Evolutionary conservation across 2,329 filamentous ascomycete genomes (phyloP).

Genomic region (Curvularia verruculosa): DNA sequence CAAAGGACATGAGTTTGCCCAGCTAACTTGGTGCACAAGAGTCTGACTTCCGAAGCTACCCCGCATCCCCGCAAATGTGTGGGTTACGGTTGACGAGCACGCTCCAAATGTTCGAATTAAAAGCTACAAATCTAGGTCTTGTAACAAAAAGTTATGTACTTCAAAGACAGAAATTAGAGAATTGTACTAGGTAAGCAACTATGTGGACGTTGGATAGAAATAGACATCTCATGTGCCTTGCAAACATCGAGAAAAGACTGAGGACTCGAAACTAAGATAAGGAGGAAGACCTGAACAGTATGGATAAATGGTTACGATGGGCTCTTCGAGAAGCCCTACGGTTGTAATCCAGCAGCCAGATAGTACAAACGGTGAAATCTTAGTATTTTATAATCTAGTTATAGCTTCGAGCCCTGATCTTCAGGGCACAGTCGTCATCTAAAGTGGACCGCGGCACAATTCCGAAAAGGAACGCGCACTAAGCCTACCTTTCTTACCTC

Average conservation of each 20-base stretch:
- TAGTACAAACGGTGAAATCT: no score
- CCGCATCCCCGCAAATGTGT: constrained; percentile 6
- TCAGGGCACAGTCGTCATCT: neutral
- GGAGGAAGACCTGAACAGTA: no score
- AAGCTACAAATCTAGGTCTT: neutral
- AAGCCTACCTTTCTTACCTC: constrained; percentile 1
- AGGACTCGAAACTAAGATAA: no score
- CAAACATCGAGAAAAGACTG: no score
- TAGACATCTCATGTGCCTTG: neutral
- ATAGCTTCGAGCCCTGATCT: no score
- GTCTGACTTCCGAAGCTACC: constrained; percentile 10
- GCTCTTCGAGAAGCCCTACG: no score
- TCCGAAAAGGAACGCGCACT: constrained; percentile 9
- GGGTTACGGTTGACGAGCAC: neutral
- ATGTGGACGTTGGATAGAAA: neutral
- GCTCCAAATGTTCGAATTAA: neutral
- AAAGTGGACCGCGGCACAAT: constrained; percentile 15
- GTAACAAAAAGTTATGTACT: neutral
- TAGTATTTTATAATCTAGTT: no score
- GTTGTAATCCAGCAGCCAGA: no score
- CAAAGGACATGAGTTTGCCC: neutral
- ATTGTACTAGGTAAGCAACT: neutral
- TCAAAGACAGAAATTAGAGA: neutral
- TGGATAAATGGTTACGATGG: no score
- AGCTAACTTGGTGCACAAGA: neutral